phyloP scores from a whole-genome alignment of 371 early-diverging fungal species.

The Mortierella sp. region DNA sequence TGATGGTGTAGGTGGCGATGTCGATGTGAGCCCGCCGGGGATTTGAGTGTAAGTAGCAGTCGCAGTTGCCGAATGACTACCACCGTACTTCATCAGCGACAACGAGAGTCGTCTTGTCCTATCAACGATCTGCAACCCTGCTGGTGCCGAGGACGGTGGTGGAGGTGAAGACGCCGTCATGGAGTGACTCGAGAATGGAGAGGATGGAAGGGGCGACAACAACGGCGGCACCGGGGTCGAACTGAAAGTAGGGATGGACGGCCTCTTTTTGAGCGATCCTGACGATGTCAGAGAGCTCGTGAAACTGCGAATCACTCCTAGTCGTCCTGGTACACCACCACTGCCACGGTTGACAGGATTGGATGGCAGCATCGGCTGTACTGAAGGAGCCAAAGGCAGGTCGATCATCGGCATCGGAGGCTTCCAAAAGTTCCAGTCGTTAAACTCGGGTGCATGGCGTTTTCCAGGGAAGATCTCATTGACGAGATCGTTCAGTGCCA shows the following conservation, averaged over 20 bases:
- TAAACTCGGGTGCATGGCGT: slow-evolving; percentile 76
- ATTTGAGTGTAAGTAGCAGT: not conserved
- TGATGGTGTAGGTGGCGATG: not conserved
- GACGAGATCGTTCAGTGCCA: slow-evolving; percentile 92
- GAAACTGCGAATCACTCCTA: slow-evolving; percentile 55
- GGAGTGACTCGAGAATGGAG: not conserved
- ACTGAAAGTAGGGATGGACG: slow-evolving; percentile 38
- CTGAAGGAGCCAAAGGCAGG: slow-evolving; percentile 59
- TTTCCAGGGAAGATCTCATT: slow-evolving; percentile 96
- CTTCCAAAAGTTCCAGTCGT: slow-evolving; percentile 93
- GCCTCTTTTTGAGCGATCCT: slow-evolving; percentile 31
- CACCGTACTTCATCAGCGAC: slow-evolving; percentile 43
- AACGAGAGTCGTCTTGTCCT: slow-evolving; percentile 39
- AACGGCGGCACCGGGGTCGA: not conserved
- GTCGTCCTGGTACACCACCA: slow-evolving; percentile 17
- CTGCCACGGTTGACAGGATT: slow-evolving; percentile 5
- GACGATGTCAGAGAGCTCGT: slow-evolving; percentile 38
- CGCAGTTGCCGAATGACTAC: not conserved
- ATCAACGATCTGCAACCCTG: slow-evolving; percentile 32
- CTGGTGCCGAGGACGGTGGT: slow-evolving; percentile 24
- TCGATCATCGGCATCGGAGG: slow-evolving; percentile 67
- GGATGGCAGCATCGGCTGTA: slow-evolving; percentile 23
- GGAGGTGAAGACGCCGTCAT: slow-evolving; percentile 6
- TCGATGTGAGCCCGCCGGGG: not conserved
- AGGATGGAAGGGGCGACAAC: slow-evolving; percentile 3